Conservation (phyloP, 2,329 filamentous ascomycete species). For the Ophiostoma tasmaniense region DNA sequence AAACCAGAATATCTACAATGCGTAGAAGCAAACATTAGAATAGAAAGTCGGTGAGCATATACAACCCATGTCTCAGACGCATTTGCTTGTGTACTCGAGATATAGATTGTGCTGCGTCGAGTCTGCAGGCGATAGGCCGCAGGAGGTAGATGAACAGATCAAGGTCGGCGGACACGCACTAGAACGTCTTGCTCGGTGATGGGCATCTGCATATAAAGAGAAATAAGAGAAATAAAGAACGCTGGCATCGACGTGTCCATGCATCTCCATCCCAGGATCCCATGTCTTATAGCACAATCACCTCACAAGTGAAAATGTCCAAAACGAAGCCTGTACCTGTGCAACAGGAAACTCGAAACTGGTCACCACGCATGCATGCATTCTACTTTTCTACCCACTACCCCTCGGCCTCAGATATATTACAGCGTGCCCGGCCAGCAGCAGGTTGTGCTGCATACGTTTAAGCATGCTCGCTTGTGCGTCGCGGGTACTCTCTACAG, state of each 20-base stretch:
- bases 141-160: not conserved
- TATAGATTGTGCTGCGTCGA: not conserved
- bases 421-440: not conserved
- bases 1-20: not conserved
- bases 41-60: not conserved
- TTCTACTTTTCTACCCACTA: not conserved
- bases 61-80: not conserved
- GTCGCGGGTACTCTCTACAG: not conserved
- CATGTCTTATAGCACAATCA: not conserved
- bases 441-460: not conserved
- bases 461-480: slow-evolving; percentile 6
- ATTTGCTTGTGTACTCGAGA: not conserved
- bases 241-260: slow-evolving; percentile 3
- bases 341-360: slow-evolving; percentile 5
- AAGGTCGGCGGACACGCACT: not conserved
- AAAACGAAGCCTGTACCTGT: not conserved
- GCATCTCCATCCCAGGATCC: not conserved
- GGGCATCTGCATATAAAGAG: not conserved
- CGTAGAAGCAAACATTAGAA: not conserved
- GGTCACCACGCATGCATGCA: not conserved
- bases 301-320: too few relatives aligned
- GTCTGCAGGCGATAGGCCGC: not conserved
- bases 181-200: not conserved
- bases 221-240: not conserved
- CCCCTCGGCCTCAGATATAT: not conserved